Evolutionary conservation across 768 basidiomycete genomes (phyloP), one percentile per base, ranked within the genome.

Genomic region (Rhizopogon roseolus): DNA sequence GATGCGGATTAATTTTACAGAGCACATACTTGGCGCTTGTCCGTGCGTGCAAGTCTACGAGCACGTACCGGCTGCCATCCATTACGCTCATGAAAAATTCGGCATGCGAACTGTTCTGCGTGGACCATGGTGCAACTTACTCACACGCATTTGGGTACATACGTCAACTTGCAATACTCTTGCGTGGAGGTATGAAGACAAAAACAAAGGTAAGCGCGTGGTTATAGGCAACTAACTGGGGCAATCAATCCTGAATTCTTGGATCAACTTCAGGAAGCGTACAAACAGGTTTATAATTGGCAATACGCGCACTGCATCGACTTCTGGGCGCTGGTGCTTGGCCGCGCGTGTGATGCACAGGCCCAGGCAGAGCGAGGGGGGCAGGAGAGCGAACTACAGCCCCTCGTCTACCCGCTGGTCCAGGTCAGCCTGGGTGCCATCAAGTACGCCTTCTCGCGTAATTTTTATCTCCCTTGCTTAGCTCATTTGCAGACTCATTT

Each of bases 11-110:
- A 60, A 36, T 49, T 32, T 45, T 39, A 19, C 55, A 96, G 93
- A 89, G 86, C 57, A 85, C 85, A n/a, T 99, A 99, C 71, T 77
- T 90, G 41, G 81, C 90, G 14, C 75, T 99, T 28, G 82, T 98
- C 44, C 86, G 91, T 28, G 86, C 84, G 6, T 85, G 86, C 43
- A 93, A 93, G 65, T 81, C 86, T 10, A 97, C 93, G n/a, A 90
- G 79, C 46, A 77, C 82, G 2, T 85, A 96, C 70, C 93, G 89
- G 4, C 74, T 98, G 8, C 94, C 96, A 19, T 84, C 90, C 2
- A 89, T 98, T 69, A 96, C 90, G 62, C 73, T 98, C 41, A 96
- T 98, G 93, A 99, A 99, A 71, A 97, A 98, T 68, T 91, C 94
- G 6, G 96, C 95, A 0, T 89, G 91, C 1, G 94, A 97, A 64